Conservation (phyloP, 371 early-diverging fungal species). For the Lichtheimia ramosa region DNA sequence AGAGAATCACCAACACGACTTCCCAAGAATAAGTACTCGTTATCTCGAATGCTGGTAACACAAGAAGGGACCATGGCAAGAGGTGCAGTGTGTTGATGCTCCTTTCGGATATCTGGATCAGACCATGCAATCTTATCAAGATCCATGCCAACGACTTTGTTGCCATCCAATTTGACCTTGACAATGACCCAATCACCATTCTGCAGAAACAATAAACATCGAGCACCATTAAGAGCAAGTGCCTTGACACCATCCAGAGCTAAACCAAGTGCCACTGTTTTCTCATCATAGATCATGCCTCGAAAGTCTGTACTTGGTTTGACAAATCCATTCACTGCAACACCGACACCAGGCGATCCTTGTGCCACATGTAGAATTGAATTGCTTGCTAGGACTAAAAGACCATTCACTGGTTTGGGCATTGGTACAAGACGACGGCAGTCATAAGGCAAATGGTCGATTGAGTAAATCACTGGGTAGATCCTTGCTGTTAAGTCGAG, state of each 20-base stretch:
- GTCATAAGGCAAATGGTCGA: slow-evolving; percentile 84
- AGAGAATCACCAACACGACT: slow-evolving; percentile 80
- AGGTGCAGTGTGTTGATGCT: slow-evolving; percentile 5
- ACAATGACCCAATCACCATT: slow-evolving; percentile 73
- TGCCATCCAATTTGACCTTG: slow-evolving; percentile 70
- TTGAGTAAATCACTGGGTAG: slow-evolving; percentile 80
- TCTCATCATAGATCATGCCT: slow-evolving; percentile 42
- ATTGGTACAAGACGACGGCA: slow-evolving; percentile 69
- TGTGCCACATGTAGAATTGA: slow-evolving; percentile 87
- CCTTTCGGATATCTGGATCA: slow-evolving; percentile 5
- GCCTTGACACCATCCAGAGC: slow-evolving; percentile 60
- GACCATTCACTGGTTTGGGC: slow-evolving; percentile 87
- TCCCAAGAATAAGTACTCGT: slow-evolving; percentile 78
- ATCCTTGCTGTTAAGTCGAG: slow-evolving; percentile 75
- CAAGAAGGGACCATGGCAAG: slow-evolving; percentile 58
- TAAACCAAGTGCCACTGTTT: slow-evolving; percentile 26
- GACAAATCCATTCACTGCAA: slow-evolving; percentile 72
- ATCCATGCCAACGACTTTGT: slow-evolving; percentile 50
- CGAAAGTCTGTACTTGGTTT: slow-evolving; percentile 54
- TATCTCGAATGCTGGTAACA: slow-evolving; percentile 49
- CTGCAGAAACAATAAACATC: slow-evolving; percentile 58
- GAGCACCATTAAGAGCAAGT: slow-evolving; percentile 50
- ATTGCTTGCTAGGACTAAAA: slow-evolving; percentile 79
- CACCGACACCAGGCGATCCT: slow-evolving; percentile 75
- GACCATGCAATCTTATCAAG: slow-evolving; percentile 24